A percentile compares a stretch with the other conserved stretches of the same genome.
Conservation (phyloP, 495 filamentous ascomycete genomes). For the Aspergillus haitiensis region DNA sequence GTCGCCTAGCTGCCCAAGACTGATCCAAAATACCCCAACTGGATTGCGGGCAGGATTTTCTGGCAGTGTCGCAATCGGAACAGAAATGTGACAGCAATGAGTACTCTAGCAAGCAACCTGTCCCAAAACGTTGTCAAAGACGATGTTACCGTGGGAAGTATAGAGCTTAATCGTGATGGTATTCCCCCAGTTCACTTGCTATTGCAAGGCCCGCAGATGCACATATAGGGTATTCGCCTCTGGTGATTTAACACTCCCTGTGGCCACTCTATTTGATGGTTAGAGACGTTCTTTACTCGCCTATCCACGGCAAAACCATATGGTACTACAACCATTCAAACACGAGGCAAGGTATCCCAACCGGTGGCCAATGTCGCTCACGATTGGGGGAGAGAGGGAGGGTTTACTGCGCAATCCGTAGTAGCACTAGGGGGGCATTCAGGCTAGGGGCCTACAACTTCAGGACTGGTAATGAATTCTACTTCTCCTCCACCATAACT, state of each 20-base stretch:
- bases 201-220: not conserved
- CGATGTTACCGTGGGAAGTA: not conserved
- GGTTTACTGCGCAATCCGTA: not conserved
- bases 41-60: no score
- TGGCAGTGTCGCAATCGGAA: no score
- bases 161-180: not conserved
- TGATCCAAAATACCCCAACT: no score
- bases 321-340: not conserved
- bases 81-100: no score
- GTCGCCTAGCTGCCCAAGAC: no score
- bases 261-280: not conserved
- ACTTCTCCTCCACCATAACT: not conserved
- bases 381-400: not conserved
- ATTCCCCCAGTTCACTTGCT: not conserved
- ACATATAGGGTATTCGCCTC: not conserved
- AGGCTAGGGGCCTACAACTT: not conserved
- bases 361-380: not conserved
- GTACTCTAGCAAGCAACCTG: no score
- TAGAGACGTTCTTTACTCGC: not conserved
- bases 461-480: not conserved
- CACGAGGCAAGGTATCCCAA: not conserved
- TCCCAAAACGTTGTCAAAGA: no score
- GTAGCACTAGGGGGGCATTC: not conserved
- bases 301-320: not conserved
- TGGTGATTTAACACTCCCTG: not conserved